These are phyloP conservation scores for Ettlia oleoabundans DNA, from an alignment of 139 green algal species.

Conservation along the genomic window DNA sequence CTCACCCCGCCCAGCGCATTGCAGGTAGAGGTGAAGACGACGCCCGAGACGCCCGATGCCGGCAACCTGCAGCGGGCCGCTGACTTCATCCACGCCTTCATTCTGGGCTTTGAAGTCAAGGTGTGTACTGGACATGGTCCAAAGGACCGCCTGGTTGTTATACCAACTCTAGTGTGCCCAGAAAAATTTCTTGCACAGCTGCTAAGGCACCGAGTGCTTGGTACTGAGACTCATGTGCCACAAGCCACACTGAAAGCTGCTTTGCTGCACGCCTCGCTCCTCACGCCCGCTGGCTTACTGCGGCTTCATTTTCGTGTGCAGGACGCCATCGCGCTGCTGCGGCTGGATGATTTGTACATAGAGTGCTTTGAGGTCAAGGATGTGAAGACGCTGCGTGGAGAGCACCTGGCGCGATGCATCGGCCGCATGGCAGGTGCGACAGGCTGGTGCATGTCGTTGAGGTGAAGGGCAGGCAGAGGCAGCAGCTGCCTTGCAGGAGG, in stretches of 20 bases:
- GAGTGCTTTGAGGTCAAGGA: slow-evolving; percentile 98
- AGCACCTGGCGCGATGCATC: slow-evolving; percentile 97
- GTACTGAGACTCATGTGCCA: too few species aligned
- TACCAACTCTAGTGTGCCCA: too few species aligned
- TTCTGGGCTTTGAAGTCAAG: slow-evolving; percentile 78
- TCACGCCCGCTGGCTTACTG: too few species aligned
- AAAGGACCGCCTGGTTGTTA: not conserved
- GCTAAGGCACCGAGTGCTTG: too few species aligned
- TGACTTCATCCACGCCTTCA: slow-evolving; percentile 97
- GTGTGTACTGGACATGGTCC: not conserved
- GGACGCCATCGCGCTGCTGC: slow-evolving; percentile 96
- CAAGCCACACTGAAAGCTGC: too few species aligned
- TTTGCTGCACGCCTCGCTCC: too few species aligned
- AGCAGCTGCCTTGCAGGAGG: too few species aligned
- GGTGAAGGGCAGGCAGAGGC: too few species aligned
- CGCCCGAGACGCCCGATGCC: slow-evolving; percentile 75
- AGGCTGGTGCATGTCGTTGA: too few species aligned
- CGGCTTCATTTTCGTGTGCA: slow-evolving; percentile 81
- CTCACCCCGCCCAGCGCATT: not conserved
- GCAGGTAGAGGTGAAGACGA: slow-evolving; percentile 98
- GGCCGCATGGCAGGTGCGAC: slow-evolving; percentile 80
- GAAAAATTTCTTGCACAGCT: too few species aligned
- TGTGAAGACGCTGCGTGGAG: slow-evolving; percentile 96
- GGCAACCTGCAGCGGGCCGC: slow-evolving; percentile 94
- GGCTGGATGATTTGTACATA: slow-evolving; percentile 98